A percentile compares a stretch with the other conserved stretches of the same genome.
These are phyloP conservation scores for Phialophora tarda DNA, from an alignment of 2,329 filamentous ascomycete genomes.

Conservation along the genomic window DNA sequence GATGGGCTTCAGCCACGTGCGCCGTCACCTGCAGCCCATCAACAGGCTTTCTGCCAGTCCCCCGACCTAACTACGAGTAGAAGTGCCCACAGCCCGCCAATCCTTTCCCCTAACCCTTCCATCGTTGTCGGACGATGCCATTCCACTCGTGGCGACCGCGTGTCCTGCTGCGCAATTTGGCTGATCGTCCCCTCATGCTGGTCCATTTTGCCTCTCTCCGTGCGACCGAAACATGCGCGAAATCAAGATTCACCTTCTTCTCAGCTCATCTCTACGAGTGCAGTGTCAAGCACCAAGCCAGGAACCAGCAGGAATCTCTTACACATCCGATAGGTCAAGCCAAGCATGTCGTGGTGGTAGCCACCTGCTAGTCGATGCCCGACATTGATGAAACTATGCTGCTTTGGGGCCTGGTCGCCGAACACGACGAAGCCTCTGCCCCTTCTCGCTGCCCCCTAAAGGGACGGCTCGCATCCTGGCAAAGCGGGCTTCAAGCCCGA, in stretches of 20 bases:
- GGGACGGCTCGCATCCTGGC: conserved; percentile 6
- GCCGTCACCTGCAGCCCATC: conserved; percentile 1
- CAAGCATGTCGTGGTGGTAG: conserved; percentile 8
- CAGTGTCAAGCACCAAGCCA: not conserved
- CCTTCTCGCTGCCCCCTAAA: conserved; percentile 13
- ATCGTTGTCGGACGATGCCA: conserved; percentile 1
- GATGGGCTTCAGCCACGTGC: conserved; percentile 12
- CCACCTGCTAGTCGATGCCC: conserved; percentile 10
- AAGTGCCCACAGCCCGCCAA: conserved; percentile 6
- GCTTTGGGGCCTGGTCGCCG: conserved; percentile 16
- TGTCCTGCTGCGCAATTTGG: not conserved
- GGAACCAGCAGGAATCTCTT: not conserved
- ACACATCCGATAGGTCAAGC: conserved; percentile 9
- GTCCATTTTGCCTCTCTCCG: conserved; percentile 2
- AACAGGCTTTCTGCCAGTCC: conserved; percentile 9
- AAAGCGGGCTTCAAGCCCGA: not conserved
- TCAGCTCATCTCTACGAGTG: not conserved
- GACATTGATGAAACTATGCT: conserved; percentile 13
- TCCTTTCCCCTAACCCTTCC: conserved; percentile 1
- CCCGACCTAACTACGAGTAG: not conserved
- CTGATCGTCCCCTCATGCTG: not conserved
- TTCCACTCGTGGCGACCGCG: conserved; percentile 14
- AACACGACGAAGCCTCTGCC: not conserved
- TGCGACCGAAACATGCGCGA: conserved; percentile 4
- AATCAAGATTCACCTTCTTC: not conserved